A percentile compares a stretch with the other conserved stretches of the same genome.
Conservation (phyloP, 164 flowering plant genomes). For the Nelumbo lutea region DNA sequence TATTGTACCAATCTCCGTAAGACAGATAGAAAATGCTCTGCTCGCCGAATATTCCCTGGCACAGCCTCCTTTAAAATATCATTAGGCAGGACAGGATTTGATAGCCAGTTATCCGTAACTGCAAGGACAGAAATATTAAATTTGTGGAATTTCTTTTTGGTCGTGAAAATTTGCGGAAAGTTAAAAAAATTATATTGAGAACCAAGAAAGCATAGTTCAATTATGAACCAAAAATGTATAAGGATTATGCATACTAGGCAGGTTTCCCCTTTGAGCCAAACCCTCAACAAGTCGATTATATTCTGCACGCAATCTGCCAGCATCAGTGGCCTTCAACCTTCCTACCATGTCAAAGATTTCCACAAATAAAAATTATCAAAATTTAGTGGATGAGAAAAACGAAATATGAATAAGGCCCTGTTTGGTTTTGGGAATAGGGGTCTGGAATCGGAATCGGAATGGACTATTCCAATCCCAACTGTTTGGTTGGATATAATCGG, state of each 20-base stretch:
- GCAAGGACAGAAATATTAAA: slow-evolving; percentile 13
- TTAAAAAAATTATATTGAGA: background rate
- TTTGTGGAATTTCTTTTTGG: too few species aligned
- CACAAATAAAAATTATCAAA: slow-evolving; percentile 5
- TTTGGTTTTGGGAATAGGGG: too few species aligned
- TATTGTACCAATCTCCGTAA: slow-evolving; percentile 91
- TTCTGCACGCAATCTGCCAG: slow-evolving; percentile 82
- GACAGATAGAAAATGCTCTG: slow-evolving; percentile 89
- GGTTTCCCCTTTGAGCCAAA: slow-evolving; percentile 82
- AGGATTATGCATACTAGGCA: slow-evolving; percentile 54
- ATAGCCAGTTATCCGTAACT: slow-evolving; percentile 76
- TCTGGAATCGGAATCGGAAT: too few species aligned
- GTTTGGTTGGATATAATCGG: too few species aligned
- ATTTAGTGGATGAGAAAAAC: background rate
- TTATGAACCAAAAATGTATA: background rate
- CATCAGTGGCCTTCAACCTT: slow-evolving; percentile 99
- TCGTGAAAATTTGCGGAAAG: background rate
- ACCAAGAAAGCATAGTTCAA: background rate
- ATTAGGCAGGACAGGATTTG: slow-evolving; percentile 96
- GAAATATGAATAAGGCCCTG: background rate
- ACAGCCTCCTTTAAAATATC: slow-evolving; percentile 98
- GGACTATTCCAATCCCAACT: too few species aligned
- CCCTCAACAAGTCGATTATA: slow-evolving; percentile 96
- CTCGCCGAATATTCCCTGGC: slow-evolving; percentile 97
- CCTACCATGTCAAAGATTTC: slow-evolving; percentile 64